These are phyloP conservation scores for Hymenochaete sp. DNA, from an alignment of 1,284 basidiomycete genomes.

Conservation along the genomic window DNA sequence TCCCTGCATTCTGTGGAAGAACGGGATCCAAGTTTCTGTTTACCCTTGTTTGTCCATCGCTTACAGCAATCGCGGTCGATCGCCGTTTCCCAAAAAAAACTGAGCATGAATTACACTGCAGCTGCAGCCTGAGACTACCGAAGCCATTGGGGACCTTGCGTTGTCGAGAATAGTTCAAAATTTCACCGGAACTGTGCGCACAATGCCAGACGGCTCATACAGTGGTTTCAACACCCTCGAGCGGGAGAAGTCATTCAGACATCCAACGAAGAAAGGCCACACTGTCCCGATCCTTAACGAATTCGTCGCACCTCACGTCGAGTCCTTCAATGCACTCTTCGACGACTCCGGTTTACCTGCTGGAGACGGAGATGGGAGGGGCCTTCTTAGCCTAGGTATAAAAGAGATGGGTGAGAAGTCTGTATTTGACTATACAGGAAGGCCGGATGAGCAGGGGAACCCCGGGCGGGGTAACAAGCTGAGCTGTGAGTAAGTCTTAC, in stretches of 20 bases:
- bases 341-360: conserved; percentile 70
- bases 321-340: conserved; percentile 95
- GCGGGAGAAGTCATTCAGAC: conserved; percentile 75
- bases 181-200: too few species aligned
- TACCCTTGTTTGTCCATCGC: too few species aligned
- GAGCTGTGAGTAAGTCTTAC: conserved; percentile 51
- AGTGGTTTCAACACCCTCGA: conserved; percentile 71
- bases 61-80: too few species aligned
- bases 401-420: conserved; percentile 86
- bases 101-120: too few species aligned
- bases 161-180: too few species aligned
- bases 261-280: conserved; percentile 63
- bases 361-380: conserved; percentile 70
- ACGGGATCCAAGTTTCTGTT: too few species aligned
- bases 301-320: conserved; percentile 89
- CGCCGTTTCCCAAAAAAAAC: too few species aligned
- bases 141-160: too few species aligned
- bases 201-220: conserved; percentile 17
- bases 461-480: conserved; percentile 73
- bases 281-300: conserved; percentile 84
- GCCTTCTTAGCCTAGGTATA: conserved; percentile 74
- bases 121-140: too few species aligned
- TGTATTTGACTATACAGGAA: conserved; percentile 79
- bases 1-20: too few species aligned
- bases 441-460: conserved; percentile 43